Conservation (phyloP, 345 rosid genomes). For the Mangifera indica region DNA sequence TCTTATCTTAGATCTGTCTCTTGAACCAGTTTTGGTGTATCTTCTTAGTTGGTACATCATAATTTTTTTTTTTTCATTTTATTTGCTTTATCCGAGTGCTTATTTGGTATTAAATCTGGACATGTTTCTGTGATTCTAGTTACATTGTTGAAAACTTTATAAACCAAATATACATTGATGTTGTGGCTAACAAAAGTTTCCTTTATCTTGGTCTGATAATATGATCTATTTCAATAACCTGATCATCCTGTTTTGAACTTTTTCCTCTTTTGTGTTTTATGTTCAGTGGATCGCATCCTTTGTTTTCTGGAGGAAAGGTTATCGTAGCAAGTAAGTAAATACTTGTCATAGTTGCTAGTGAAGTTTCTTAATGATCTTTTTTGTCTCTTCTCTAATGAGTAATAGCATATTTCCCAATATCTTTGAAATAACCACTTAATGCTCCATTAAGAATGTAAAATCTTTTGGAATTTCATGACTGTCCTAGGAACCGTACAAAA, state of each 20-base stretch:
- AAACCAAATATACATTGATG: background rate
- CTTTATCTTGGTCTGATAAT: background rate
- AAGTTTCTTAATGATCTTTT: background rate
- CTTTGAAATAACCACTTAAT: background rate
- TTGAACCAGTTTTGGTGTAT: background rate
- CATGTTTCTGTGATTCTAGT: background rate
- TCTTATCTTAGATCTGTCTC: background rate
- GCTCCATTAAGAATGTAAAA: background rate
- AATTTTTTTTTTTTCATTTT: background rate
- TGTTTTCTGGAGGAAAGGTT: constrained; percentile 82
- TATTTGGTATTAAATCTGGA: background rate
- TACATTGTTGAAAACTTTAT: background rate
- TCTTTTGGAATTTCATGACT: background rate
- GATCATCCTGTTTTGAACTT: constrained; percentile 12
- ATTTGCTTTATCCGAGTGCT: background rate
- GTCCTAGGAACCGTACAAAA: background rate
- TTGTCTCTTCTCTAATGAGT: background rate
- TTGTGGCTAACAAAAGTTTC: background rate
- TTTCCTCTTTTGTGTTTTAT: constrained; percentile 12
- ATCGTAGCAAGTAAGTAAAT: constrained; percentile 77
- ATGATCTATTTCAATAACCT: constrained; percentile 9
- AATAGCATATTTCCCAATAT: background rate
- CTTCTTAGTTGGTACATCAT: background rate
- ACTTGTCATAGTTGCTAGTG: background rate
- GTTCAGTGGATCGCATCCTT: constrained; percentile 78